Base-by-base conservation (phyloP, 2,329 filamentous ascomycete genomes). In the Botrytis hyacinthi region DNA sequence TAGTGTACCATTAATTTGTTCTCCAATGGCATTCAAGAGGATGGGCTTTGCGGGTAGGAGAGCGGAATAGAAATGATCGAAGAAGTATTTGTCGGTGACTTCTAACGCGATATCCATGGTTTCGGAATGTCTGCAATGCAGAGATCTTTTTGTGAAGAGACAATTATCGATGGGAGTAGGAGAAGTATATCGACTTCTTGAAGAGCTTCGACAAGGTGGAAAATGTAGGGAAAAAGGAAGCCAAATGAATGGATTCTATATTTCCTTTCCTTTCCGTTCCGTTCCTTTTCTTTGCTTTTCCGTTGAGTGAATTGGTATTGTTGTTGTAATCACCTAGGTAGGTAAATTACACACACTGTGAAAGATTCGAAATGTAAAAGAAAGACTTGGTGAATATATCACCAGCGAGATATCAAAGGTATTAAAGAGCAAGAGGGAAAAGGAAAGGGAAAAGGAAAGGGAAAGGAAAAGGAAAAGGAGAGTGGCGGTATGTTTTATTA, bases 61-160 rank as follows among this genome's bases (percentile, higher is more conserved):
- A 51, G 84, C 86, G 68, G 94, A 91, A 81, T 97, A 98, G 74
- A 92, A 78, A 78, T 91, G 89, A 84, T 98, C 95, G 83, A 92
- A 92, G 76, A 95, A 80, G 80, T 92, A 93, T 79, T 91, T 93
- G 84, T 98, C 95, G 83, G 89, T 88, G 74, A 95, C 79, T 84
- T 98, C 95, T 77, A 98, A 91, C 63, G 96, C 90, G 84, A 98
- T 90, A 86, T 98, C 95, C 95, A 98, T 98, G 83, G 42, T 18
- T 60, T 26, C 51, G 1, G 51, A 68, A 18, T 54, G 51, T 44
- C 67, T 18, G 48, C 12, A 9, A 12, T 16, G 51, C 51, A 57
- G 46, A 42, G 18, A 51, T 26, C 10, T 16, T 40, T n/a, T 63
- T 18, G 57, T 42, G 9, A 12, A 29, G 16, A 14, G 40, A 20